Base-by-base conservation (phyloP, 495 filamentous ascomycete species). In the Xylona heveae region DNA sequence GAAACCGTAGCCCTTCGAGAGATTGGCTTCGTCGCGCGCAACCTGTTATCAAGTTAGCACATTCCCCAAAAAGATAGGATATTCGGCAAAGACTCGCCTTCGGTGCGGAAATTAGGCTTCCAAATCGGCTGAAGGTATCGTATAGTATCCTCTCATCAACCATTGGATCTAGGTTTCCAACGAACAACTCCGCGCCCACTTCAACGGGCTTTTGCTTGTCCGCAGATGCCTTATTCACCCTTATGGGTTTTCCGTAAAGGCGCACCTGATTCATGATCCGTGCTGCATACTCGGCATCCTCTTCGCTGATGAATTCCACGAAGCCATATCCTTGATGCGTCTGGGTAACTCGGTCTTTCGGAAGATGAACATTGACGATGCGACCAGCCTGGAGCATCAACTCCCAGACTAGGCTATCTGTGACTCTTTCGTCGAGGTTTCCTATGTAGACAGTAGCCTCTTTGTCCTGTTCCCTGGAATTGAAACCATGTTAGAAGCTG, bases 311-410 rank as follows among this genome's bases (percentile, higher is more conserved):
- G 50, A 94, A 95, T 50, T 95, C 88, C 47, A 99, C 85, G 49
- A 99, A 99, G 36, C 88, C 88, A 64, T 91, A 99, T 34, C 90
- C 90, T 58, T 95, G 88, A 53, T 99, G 88, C 12, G 71, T 73
- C 42, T 92, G 82, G 15, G 85, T 92, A 30, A 99, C 88, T 46
- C 88, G 77, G 48, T 99, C 88, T 60, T 93, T 93, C 12, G 88
- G 88, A 31, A 99, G 63, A 50, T 99, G 88, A 30, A 99, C 85
- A 51, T 94, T 94, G 45, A 90, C 78, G 44, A 99, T 82, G 37
- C 82, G 82, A 25, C 90, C 88, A 39, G 77, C 80, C 59, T 99
- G 88, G 24, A 91, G 66, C 84, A 95, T 94, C 42, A 99, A 65
- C 62, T 95, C 88, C 74, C 81, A 92, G 43, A 99, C 71, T 30